Percentiles rank a stretch among this genome's conserved stretches.
Conservation (phyloP, 345 rosid species). For the Citrus maxima region DNA sequence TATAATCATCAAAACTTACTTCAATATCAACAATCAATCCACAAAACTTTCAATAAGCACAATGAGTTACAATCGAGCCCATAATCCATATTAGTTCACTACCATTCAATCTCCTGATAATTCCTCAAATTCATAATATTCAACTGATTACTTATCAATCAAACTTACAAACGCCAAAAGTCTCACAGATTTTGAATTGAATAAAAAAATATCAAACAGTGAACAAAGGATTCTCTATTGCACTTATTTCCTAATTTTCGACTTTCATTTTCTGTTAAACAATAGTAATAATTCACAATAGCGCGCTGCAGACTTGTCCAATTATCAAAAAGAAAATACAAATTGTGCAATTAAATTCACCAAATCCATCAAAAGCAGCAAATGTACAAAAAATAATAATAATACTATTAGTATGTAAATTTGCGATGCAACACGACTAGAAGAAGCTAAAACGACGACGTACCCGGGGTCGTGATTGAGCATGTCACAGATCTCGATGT, state of each 20-base stretch:
- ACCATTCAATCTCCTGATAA: neutral
- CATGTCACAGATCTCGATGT: conserved; percentile 99
- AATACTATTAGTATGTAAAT: neutral
- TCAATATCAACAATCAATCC: neutral
- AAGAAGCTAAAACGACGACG: conserved; percentile 14
- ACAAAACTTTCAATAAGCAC: neutral
- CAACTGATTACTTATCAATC: neutral
- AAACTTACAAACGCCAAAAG: neutral
- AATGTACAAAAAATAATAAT: neutral
- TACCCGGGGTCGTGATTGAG: conserved; percentile 94
- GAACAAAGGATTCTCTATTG: neutral
- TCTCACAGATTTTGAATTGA: neutral
- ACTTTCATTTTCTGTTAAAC: neutral
- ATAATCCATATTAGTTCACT: neutral
- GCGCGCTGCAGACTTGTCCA: neutral
- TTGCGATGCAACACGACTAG: neutral
- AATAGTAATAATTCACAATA: neutral
- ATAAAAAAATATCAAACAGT: neutral
- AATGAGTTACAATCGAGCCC: neutral
- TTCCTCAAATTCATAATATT: neutral
- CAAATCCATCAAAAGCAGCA: neutral
- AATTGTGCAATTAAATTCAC: neutral
- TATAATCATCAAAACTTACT: neutral
- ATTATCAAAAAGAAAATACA: neutral
- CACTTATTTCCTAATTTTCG: neutral